Evolutionary conservation across 768 basidiomycete species (phyloP), one percentile per base, ranked within the genome.

Genomic region (Tylopilus sp.): DNA sequence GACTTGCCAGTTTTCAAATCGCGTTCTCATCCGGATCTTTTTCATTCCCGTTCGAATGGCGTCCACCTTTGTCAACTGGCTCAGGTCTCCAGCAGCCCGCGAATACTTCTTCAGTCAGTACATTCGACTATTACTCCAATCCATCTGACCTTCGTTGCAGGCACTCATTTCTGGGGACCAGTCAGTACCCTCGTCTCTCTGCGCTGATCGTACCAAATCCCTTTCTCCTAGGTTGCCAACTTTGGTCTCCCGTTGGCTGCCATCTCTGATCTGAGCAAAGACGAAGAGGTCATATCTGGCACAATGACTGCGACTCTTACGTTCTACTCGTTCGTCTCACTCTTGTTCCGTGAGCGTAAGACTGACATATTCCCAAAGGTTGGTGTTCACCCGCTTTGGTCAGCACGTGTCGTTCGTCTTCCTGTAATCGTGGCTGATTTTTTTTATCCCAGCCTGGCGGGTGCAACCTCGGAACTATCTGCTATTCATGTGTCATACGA

Each of bases 141-240:
- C 20, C n/a, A 33, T 52, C 60, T 65, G n/a, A 67, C 56, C 23
- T 49, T 25, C 53, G 43, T 48, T 2, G 28, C 51, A 95, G 93
- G 93, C 65, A 97, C 94, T 56, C 94, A 97, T 71, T 97, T 97
- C 76, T 97, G 94, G 94, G 94, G 94, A 60, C 94, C 94, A 54
- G 94, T 95, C 55, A 68, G 90, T 83, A 61, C 39, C 28, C 53
- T 51, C 51, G 4, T 44, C 15, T 26, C 17, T 44, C 6, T 31
- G 30, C 25, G 15, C 38, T 50, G 38, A 57, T 26, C 42, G 50
- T 52, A 30, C 40, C 26, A 41, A 46, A 20, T 42, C 47, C 45
- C 54, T 41, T 49, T 43, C 36, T 57, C 50, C 44, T 63, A 95
- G 95, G 86, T 94, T 55, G 95, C 95, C 55, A 99, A 99, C 76